phyloP scores from a whole-genome alignment of 768 basidiomycete genomes.

The Suillus brevipes region DNA sequence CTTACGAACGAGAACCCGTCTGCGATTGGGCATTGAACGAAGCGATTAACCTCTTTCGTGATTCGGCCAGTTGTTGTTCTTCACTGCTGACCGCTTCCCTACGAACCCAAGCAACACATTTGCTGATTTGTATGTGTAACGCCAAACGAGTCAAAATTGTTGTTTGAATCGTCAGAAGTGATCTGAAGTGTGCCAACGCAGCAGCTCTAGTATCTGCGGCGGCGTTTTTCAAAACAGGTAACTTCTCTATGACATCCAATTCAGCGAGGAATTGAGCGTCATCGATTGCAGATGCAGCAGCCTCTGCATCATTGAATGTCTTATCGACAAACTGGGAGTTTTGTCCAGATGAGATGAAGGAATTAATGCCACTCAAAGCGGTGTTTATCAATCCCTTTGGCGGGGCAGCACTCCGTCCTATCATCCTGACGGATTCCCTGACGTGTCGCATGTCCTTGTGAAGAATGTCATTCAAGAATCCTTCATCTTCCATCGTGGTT shows the following conservation, averaged over 20 bases:
- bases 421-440: constrained; percentile 1
- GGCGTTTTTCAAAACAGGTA: constrained; percentile 1
- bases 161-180: not conserved
- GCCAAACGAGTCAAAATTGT: constrained; percentile 8
- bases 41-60: constrained; percentile 22
- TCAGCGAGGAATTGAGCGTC: constrained; percentile 20
- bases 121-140: constrained; percentile 13
- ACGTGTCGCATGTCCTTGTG: constrained; percentile 1
- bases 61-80: constrained; percentile 9
- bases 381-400: not conserved
- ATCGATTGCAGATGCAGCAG: not conserved
- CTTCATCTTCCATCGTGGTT: not conserved
- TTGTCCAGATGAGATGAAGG: not conserved
- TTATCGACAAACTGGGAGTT: constrained; percentile 2
- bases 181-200: not conserved
- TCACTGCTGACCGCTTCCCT: constrained; percentile 5
- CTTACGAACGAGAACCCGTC: constrained; percentile 10
- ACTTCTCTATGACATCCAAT: constrained; percentile 7
- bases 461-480: constrained; percentile 11
- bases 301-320: constrained; percentile 8
- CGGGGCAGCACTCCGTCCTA: not conserved
- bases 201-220: constrained; percentile 3
- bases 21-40: constrained; percentile 20
- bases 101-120: not conserved
- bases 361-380: not conserved